phyloP scores from a whole-genome alignment of 225 moss, liverwort and hornwort genomes.

The Pseudisothecium myosuroides region DNA sequence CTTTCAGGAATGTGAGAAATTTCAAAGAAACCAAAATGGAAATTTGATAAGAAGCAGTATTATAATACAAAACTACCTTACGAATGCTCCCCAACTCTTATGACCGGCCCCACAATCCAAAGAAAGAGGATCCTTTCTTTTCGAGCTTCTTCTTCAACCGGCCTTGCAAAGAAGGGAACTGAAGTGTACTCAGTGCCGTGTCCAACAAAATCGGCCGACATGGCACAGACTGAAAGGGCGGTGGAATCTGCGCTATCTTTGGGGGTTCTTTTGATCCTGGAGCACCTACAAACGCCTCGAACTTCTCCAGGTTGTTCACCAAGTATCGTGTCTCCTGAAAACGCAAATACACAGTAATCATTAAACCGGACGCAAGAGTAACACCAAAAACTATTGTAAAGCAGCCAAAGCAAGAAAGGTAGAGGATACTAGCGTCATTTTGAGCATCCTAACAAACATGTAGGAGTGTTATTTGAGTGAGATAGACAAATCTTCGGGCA shows the following conservation, averaged over 20 bases:
- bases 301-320: slow-evolving; percentile 62
- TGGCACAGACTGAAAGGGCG: slow-evolving; percentile 78
- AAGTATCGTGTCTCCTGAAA: slow-evolving; percentile 43
- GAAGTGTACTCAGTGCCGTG: slow-evolving; percentile 59
- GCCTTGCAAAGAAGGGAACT: slow-evolving; percentile 79
- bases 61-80: not conserved
- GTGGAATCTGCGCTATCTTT: slow-evolving; percentile 69
- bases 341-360: not conserved
- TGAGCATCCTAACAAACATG: not conserved
- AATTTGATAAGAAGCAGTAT: not conserved
- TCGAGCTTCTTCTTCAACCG: slow-evolving; percentile 68
- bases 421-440: not conserved
- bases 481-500: not conserved
- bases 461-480: not conserved
- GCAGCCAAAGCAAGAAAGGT: not conserved
- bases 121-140: slow-evolving; percentile 59
- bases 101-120: slow-evolving; percentile 56
- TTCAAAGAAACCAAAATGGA: not conserved
- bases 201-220: slow-evolving; percentile 90
- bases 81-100: not conserved
- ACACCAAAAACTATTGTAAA: not conserved
- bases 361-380: not conserved
- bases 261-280: slow-evolving; percentile 60
- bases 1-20: not conserved
- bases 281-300: slow-evolving; percentile 48